These are phyloP conservation scores for Cystobasidium onofrii DNA, from an alignment of 768 basidiomycete species.

Conservation along the genomic window DNA sequence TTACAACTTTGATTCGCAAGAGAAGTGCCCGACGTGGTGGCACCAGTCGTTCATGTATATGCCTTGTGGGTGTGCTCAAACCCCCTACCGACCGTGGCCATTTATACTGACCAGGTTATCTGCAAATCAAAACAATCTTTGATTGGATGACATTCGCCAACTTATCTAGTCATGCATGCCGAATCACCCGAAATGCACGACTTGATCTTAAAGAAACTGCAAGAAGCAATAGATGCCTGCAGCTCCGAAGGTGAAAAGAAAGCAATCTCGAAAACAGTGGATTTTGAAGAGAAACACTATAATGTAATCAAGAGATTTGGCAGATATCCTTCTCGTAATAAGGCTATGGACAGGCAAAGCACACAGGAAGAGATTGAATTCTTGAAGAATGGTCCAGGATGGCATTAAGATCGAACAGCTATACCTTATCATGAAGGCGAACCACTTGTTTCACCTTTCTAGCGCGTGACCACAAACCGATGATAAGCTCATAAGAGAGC, in stretches of 20 bases:
- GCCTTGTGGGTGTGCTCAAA: conserved; percentile 3
- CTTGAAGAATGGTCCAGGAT: conserved; percentile 28
- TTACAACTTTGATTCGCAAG: conserved; percentile 3
- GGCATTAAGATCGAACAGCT: not conserved
- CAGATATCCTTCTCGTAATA: conserved; percentile 18
- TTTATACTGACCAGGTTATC: too few relatives aligned
- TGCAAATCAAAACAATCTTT: too few relatives aligned
- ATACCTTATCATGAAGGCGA: too few relatives aligned
- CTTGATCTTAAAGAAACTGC: not conserved
- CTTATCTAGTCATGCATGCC: conserved; percentile 21
- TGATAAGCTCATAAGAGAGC: too few relatives aligned
- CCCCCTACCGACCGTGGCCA: too few relatives aligned
- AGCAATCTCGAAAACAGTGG: not conserved
- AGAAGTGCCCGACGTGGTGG: conserved; percentile 1
- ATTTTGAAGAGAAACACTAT: conserved; percentile 20
- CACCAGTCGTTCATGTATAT: conserved; percentile 17
- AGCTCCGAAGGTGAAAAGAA: not conserved
- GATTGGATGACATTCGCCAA: too few relatives aligned
- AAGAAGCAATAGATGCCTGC: not conserved
- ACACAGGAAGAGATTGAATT: conserved; percentile 24
- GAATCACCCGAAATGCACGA: conserved; percentile 9
- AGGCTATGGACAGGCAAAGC: conserved; percentile 5
- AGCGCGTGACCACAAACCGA: too few relatives aligned
- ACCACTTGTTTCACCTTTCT: too few relatives aligned
- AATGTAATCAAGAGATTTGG: conserved; percentile 23